Conservation (phyloP, 768 basidiomycete genomes). For the Psilocybe cyanescens region DNA sequence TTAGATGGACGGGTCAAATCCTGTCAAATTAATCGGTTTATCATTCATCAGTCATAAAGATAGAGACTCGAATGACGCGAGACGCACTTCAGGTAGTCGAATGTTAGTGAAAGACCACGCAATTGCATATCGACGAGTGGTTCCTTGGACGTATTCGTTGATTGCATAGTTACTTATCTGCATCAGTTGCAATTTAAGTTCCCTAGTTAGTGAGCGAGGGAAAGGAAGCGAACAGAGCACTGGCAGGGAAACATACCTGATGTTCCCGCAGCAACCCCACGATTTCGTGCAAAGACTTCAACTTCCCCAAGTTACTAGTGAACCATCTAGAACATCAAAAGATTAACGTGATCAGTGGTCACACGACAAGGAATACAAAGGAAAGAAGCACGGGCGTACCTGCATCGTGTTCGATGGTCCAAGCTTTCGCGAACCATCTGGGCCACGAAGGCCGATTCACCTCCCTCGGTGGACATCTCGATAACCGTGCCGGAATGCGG, state of each 20-base stretch:
- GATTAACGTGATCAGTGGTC: background rate
- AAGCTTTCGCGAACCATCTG: slow-evolving; percentile 10
- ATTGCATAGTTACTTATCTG: slow-evolving; percentile 10
- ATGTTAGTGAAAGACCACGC: slow-evolving; percentile 8
- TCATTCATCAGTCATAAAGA: background rate
- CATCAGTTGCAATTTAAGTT: background rate
- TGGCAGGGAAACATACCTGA: background rate
- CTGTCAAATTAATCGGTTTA: background rate
- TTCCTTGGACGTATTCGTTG: slow-evolving; percentile 10
- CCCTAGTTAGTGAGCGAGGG: background rate
- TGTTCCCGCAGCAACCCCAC: slow-evolving; percentile 5
- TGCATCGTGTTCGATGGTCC: slow-evolving; percentile 1
- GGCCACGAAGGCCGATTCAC: slow-evolving; percentile 7
- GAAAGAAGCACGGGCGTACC: background rate
- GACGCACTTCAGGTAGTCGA: background rate
- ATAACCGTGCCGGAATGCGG: slow-evolving; percentile 9
- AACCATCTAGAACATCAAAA: slow-evolving; percentile 2
- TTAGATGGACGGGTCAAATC: background rate
- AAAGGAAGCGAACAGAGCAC: background rate
- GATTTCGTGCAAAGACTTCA: slow-evolving; percentile 4
- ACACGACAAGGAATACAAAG: background rate
- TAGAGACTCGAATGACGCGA: no score
- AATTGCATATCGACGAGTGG: slow-evolving; percentile 7
- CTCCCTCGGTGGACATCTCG: slow-evolving; percentile 9
- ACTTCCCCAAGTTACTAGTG: slow-evolving; percentile 8